Evolutionary conservation across 441 rosid species (phyloP).

Genomic region (Eruca vesicaria): DNA sequence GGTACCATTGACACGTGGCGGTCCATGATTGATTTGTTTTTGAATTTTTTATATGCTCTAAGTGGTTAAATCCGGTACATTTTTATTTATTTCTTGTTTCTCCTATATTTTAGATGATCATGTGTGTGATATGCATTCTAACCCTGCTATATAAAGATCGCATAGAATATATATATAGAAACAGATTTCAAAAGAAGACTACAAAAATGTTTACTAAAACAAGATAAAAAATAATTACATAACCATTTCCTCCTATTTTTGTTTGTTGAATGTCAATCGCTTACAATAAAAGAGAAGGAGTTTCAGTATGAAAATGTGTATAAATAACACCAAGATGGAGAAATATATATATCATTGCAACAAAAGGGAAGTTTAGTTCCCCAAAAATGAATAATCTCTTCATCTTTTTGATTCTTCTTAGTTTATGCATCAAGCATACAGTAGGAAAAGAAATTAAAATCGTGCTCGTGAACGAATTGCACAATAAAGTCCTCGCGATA

Average conservation of each 20-base stretch:
- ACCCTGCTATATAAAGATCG: neutral
- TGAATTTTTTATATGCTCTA: too few species aligned
- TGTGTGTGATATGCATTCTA: neutral
- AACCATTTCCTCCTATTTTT: neutral
- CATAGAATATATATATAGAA: neutral
- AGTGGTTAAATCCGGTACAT: neutral
- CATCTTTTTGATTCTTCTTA: neutral
- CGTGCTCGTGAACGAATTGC: slow-evolving; percentile 8
- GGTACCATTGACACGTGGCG: too few species aligned
- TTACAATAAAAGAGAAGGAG: neutral
- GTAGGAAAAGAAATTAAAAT: neutral
- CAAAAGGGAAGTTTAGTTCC: neutral
- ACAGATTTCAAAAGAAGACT: neutral
- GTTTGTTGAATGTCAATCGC: neutral
- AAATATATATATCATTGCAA: neutral
- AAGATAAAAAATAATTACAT: neutral
- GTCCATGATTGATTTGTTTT: too few species aligned
- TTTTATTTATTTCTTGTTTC: neutral
- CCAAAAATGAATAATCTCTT: slow-evolving; percentile 13
- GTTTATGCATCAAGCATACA: slow-evolving; percentile 5
- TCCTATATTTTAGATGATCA: neutral
- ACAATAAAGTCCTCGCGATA: neutral
- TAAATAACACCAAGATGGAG: neutral
- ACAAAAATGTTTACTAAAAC: neutral
- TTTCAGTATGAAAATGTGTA: neutral